Conservation (phyloP, 1,284 basidiomycete species). For the Apiotrichum sp. region DNA sequence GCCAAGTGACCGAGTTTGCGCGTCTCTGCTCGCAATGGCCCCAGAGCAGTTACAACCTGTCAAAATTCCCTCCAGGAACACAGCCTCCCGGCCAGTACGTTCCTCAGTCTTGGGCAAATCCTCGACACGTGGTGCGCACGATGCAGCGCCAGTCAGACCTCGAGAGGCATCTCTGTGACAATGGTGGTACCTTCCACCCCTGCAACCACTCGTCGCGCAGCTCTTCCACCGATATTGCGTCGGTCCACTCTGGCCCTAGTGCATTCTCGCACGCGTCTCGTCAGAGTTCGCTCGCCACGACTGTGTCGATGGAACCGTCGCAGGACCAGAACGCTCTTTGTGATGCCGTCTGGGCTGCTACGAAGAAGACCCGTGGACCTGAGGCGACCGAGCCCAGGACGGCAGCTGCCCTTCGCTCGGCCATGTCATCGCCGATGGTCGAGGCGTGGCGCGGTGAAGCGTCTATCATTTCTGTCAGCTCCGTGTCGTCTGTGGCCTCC, state of each 20-base stretch:
- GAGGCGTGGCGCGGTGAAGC: slow-evolving; percentile 16
- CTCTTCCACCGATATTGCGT: slow-evolving; percentile 19
- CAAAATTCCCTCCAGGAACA: slow-evolving; percentile 52
- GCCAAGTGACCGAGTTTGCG: slow-evolving; percentile 33
- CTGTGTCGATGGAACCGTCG: slow-evolving; percentile 4
- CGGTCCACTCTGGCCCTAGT: slow-evolving; percentile 15
- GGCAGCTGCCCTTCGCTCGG: slow-evolving; percentile 28
- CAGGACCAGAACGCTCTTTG: slow-evolving; percentile 6
- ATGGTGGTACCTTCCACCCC: slow-evolving; percentile 23
- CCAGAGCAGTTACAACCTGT: slow-evolving; percentile 64
- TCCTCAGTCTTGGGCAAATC: slow-evolving; percentile 65
- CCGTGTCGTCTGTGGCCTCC: slow-evolving; percentile 13
- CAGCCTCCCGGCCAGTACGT: slow-evolving; percentile 50
- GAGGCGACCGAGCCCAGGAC: slow-evolving; percentile 18
- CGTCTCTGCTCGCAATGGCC: slow-evolving; percentile 60
- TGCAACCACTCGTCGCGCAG: slow-evolving; percentile 12
- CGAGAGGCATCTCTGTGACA: slow-evolving; percentile 26
- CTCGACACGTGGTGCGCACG: slow-evolving; percentile 58
- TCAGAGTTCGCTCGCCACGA: slow-evolving; percentile 20
- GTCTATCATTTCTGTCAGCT: slow-evolving; percentile 13
- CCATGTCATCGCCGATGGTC: slow-evolving; percentile 34
- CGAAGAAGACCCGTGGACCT: background rate
- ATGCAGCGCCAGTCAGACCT: slow-evolving; percentile 58
- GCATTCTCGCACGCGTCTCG: slow-evolving; percentile 16
- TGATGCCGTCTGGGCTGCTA: slow-evolving; percentile 15